Conservation (phyloP, 129 eudicot species). For the Arctium minus region DNA sequence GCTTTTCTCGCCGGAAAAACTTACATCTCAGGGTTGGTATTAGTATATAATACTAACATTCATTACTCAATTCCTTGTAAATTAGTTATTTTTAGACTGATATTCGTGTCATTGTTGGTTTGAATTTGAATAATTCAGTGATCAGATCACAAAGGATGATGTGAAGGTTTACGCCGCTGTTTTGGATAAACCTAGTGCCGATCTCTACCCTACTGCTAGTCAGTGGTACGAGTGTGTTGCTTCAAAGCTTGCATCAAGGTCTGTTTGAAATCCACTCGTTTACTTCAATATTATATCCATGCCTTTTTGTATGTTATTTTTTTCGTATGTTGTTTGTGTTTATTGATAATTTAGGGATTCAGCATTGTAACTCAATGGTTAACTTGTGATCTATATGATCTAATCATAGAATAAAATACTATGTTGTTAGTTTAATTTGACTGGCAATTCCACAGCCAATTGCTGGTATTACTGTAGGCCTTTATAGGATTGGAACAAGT, state of each 20-base stretch:
- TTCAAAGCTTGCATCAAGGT: slow-evolving; percentile 66
- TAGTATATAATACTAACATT: neutral
- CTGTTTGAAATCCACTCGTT: neutral
- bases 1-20: slow-evolving; percentile 69
- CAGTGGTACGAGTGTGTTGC: slow-evolving; percentile 70
- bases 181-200: slow-evolving; percentile 55
- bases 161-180: slow-evolving; percentile 81
- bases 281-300: neutral
- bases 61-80: neutral
- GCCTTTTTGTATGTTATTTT: neutral
- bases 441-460: neutral
- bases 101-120: neutral
- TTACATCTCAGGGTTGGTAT: slow-evolving; percentile 64
- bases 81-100: neutral
- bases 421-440: neutral
- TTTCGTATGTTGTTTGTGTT: neutral
- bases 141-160: slow-evolving; percentile 69
- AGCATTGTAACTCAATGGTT: neutral
- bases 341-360: neutral
- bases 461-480: neutral
- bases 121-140: slow-evolving; percentile 37
- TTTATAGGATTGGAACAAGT: neutral
- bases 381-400: neutral
- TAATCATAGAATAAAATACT: neutral
- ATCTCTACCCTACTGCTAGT: slow-evolving; percentile 62